Percentiles rank a stretch among this genome's conserved stretches.
phyloP scores from a whole-genome alignment of 495 filamentous ascomycete genomes.

The Penicillium silybi region DNA sequence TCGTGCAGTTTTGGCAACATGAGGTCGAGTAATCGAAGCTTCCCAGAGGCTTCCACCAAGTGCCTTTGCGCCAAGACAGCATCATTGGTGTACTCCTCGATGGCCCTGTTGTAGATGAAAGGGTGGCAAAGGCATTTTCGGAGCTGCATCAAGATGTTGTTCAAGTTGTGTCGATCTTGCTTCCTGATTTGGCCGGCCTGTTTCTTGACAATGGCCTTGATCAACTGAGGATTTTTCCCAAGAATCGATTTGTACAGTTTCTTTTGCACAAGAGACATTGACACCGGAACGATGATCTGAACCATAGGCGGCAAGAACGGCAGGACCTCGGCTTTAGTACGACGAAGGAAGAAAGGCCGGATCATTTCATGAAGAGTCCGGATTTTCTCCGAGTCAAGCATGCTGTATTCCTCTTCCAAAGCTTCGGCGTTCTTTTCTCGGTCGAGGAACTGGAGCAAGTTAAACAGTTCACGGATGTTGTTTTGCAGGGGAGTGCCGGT shows the following conservation, averaged over 20 bases:
- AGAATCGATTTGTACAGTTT: constrained; percentile 93
- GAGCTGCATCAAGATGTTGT: constrained; percentile 93
- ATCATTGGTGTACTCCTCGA: constrained; percentile 70
- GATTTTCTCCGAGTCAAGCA: constrained; percentile 76
- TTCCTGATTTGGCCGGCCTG: constrained; percentile 54
- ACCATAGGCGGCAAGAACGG: constrained; percentile 88
- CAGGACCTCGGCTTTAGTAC: constrained; percentile 87
- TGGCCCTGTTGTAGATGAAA: constrained; percentile 82
- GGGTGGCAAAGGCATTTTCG: constrained; percentile 94
- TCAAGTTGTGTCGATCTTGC: constrained; percentile 70
- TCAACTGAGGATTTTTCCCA: constrained; percentile 81
- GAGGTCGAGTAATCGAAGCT: constrained; percentile 78
- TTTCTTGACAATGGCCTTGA: constrained; percentile 74
- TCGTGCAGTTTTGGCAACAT: constrained; percentile 88
- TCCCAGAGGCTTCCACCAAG: constrained; percentile 85
- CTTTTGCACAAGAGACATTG: constrained; percentile 89
- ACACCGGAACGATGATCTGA: constrained; percentile 90
- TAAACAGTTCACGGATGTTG: constrained; percentile 90
- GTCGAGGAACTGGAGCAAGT: constrained; percentile 90
- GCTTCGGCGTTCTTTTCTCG: constrained; percentile 59
- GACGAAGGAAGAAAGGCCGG: constrained; percentile 72
- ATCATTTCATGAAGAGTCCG: constrained; percentile 77
- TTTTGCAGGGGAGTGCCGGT: constrained; percentile 94
- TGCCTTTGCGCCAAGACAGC: constrained; percentile 61
- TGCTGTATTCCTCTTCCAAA: constrained; percentile 70